A percentile compares a stretch with the other conserved stretches of the same genome.
phyloP scores from a whole-genome alignment of 169 alveolate species.

The Plasmodium blacklocki region DNA sequence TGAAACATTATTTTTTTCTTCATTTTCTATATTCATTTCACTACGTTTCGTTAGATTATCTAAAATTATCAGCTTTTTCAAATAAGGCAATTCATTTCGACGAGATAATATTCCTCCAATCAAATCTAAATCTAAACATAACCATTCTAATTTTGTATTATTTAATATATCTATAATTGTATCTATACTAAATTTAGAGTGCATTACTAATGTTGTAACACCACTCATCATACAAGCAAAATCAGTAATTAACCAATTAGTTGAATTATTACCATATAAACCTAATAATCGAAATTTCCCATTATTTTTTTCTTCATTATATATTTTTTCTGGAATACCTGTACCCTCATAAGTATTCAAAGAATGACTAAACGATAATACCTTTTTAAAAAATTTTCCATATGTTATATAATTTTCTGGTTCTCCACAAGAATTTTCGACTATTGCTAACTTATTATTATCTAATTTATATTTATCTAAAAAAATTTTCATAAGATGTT shows the following conservation, averaged over 20 bases:
- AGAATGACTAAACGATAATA: not conserved
- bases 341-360: slow-evolving; percentile 9
- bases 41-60: not conserved
- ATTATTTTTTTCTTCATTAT: slow-evolving; percentile 30
- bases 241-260: slow-evolving; percentile 45
- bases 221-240: slow-evolving; percentile 24
- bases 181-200: slow-evolving; percentile 45
- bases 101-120: not conserved
- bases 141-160: slow-evolving; percentile 41
- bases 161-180: slow-evolving; percentile 27
- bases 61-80: slow-evolving; percentile 34
- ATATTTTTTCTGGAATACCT: slow-evolving; percentile 19
- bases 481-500: not conserved
- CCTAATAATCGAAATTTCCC: slow-evolving; percentile 33
- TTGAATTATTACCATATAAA: slow-evolving; percentile 41
- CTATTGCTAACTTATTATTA: slow-evolving; percentile 1
- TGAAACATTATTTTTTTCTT: too few relatives aligned
- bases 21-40: too few relatives aligned
- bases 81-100: slow-evolving; percentile 13
- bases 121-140: slow-evolving; percentile 28
- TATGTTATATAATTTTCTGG: slow-evolving; percentile 1
- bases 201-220: slow-evolving; percentile 42
- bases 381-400: not conserved
- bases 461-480: not conserved
- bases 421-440: slow-evolving; percentile 15